Base-by-base conservation (phyloP, 176 grass and related monocot genomes). In the Puccinellia tenuiflora region DNA sequence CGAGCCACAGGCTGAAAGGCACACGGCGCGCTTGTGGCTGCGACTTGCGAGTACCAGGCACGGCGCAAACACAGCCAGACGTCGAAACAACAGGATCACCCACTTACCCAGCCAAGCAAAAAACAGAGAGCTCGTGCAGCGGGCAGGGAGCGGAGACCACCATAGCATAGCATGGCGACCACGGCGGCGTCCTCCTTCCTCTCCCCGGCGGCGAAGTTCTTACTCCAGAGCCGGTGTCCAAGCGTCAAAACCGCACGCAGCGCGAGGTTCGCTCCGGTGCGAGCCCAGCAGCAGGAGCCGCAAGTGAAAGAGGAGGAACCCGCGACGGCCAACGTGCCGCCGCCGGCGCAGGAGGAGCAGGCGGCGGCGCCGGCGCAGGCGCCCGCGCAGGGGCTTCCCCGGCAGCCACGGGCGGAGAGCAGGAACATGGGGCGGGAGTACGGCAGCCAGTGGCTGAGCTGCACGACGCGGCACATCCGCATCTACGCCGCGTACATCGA, bases 401-500 rank as follows among this genome's bases (percentile, higher is more conserved):
- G 55, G 40, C 95, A 97, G 86, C 92, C 92, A 50, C 85, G 74
- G 81, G 92, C 96, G 81, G 86, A 88, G 89, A 95, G 59, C 87
- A 98, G 92, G 96, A 98, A 98, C 87, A 71, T 98, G 92, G 82
- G 77, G 72, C 85, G 89, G 74, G 92, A 95, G 75, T 93, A 98
- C 86, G 96, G 96, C 31, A 85, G 92, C 14, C 96, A 98, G 87
- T 98, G 96, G 96, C 89, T 98, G 92, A 98, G 90, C 88, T 54
- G 89, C 81, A 47, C 72, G 11, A 98, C 96, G 85, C 91, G 92
- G 71, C 96, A 98, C 85, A 40, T 98, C 26, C 94, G 96, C 88
- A 95, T 98, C 79, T 98, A 98, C 67, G 96, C 96, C 8, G 96
- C 96, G 14, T 95, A 98, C 91, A 95, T 98, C 83, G 91, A 98